A percentile compares a stretch with the other conserved stretches of the same genome.
Conservation (phyloP, 1,284 basidiomycete genomes). For the Inonotus hispidus region DNA sequence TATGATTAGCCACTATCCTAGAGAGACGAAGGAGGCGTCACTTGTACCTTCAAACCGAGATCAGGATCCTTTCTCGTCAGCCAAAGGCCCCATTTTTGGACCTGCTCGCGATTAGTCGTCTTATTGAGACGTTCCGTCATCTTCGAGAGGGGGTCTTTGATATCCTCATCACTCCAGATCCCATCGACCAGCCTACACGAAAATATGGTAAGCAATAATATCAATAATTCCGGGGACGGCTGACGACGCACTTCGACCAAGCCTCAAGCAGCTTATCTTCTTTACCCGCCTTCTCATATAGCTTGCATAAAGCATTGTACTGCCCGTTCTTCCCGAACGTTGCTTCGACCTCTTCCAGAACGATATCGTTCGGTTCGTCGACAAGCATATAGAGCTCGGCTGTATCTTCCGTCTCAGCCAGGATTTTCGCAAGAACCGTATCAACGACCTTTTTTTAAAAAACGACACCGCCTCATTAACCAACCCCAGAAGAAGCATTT, state of each 20-base stretch:
- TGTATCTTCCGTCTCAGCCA: slow-evolving; percentile 57
- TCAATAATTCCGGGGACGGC: not conserved
- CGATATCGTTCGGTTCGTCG: slow-evolving; percentile 51
- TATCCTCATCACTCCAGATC: slow-evolving; percentile 56
- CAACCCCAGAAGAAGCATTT: no score
- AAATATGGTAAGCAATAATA: slow-evolving; percentile 9
- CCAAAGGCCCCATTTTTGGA: slow-evolving; percentile 79
- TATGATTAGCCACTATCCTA: not conserved
- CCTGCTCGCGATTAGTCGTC: slow-evolving; percentile 54
- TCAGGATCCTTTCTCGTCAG: slow-evolving; percentile 64
- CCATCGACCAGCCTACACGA: slow-evolving; percentile 63
- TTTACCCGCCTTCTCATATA: slow-evolving; percentile 57
- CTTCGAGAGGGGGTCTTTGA: slow-evolving; percentile 63
- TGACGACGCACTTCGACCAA: slow-evolving; percentile 60
- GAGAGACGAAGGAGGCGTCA: not conserved
- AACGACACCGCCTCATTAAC: no score
- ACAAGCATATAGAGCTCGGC: slow-evolving; percentile 61
- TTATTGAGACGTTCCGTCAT: slow-evolving; percentile 62
- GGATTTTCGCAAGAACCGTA: slow-evolving; percentile 74
- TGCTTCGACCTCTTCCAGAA: slow-evolving; percentile 61
- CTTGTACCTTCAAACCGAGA: slow-evolving; percentile 66
- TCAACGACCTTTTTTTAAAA: slow-evolving; percentile 67
- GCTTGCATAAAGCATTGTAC: slow-evolving; percentile 58
- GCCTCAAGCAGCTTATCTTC: slow-evolving; percentile 58
- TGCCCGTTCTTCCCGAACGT: slow-evolving; percentile 48